Evolutionary conservation across 768 basidiomycete genomes (phyloP).

Genomic region (Lanmaoa rubissima): DNA sequence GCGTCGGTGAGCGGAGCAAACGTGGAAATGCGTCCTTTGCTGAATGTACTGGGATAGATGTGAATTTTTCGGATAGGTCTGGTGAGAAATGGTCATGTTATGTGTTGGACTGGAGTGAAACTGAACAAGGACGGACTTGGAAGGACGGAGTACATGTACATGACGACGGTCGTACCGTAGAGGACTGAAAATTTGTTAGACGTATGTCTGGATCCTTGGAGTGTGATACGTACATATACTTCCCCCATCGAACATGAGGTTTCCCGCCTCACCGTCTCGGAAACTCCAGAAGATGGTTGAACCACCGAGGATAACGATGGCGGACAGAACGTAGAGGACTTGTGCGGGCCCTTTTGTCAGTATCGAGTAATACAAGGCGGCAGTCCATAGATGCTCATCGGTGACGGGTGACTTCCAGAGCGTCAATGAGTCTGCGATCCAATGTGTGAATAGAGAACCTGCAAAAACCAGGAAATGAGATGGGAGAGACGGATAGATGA

Average conservation of each 20-base stretch:
- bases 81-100: constrained; percentile 10
- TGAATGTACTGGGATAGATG: constrained; percentile 50
- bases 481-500: neutral
- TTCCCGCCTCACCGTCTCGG: constrained; percentile 72
- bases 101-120: neutral
- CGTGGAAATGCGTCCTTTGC: constrained; percentile 61
- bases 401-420: constrained; percentile 87
- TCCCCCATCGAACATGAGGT: constrained; percentile 90
- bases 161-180: constrained; percentile 64
- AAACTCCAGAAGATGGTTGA: constrained; percentile 76
- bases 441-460: constrained; percentile 85
- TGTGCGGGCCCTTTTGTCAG: constrained; percentile 62
- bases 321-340: constrained; percentile 55
- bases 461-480: neutral
- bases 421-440: constrained; percentile 91
- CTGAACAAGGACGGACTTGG: constrained; percentile 55
- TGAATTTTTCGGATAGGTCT: constrained; percentile 64
- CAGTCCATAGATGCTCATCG: constrained; percentile 81
- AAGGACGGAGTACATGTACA: constrained; percentile 76
- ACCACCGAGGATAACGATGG: constrained; percentile 57
- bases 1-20: constrained; percentile 56
- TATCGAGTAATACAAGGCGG: constrained; percentile 79
- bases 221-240: constrained; percentile 67
- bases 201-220: neutral
- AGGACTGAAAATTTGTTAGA: constrained; percentile 52